phyloP scores from a whole-genome alignment of 768 basidiomycete genomes.

The Exsudoporus frostii region DNA sequence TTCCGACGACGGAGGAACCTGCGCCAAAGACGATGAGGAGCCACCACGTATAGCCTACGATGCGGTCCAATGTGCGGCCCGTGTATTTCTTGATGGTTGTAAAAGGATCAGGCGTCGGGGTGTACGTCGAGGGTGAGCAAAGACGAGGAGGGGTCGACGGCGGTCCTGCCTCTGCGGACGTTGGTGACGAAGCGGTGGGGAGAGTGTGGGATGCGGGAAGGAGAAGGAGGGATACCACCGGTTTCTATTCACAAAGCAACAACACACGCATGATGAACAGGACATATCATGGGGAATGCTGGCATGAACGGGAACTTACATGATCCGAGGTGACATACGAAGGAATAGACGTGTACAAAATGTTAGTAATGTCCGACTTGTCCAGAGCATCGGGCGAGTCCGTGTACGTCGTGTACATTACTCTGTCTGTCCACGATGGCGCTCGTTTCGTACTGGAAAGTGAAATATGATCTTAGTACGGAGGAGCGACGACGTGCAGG shows the following conservation, averaged over 20 bases:
- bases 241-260: conserved; percentile 56
- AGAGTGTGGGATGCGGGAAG: conserved; percentile 44
- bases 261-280: not conserved
- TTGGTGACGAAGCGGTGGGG: conserved; percentile 15
- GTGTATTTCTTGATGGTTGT: conserved; percentile 56
- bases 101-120: conserved; percentile 51
- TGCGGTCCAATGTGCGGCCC: conserved; percentile 67
- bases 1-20: conserved; percentile 65
- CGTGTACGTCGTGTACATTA: conserved; percentile 76
- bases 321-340: conserved; percentile 91
- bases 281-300: not conserved
- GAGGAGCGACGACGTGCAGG: not conserved
- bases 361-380: conserved; percentile 53
- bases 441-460: conserved; percentile 56
- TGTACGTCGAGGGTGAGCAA: conserved; percentile 48
- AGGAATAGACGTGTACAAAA: conserved; percentile 77
- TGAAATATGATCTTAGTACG: conserved; percentile 2
- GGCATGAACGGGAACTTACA: conserved; percentile 40
- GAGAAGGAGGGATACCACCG: conserved; percentile 71
- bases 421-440: conserved; percentile 92
- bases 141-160: conserved; percentile 37
- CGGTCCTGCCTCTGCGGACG: conserved; percentile 26
- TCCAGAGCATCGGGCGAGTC: conserved; percentile 55
- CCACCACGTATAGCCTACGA: conserved; percentile 81
- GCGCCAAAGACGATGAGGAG: conserved; percentile 70